Conservation (phyloP, 192 early-diverging fungal species). For the Lobosporangium transversale region DNA sequence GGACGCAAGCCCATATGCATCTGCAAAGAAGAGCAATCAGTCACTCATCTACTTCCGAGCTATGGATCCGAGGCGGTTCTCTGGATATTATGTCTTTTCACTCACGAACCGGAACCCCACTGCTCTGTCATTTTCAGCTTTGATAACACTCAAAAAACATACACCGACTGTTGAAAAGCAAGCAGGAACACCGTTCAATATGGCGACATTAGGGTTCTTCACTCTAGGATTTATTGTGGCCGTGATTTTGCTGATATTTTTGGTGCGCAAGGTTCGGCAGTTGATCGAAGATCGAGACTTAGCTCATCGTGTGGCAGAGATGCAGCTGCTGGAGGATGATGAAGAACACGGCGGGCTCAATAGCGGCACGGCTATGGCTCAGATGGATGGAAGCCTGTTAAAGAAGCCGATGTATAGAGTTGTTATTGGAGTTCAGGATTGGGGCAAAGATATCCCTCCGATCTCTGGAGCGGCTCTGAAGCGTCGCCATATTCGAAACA, state of each 20-base stretch:
- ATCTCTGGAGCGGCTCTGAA: conserved; percentile 11
- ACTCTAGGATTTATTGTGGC: conserved; percentile 40
- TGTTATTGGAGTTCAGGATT: conserved; percentile 37
- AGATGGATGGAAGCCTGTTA: conserved; percentile 1
- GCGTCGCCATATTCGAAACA: conserved; percentile 1
- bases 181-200: conserved; percentile 19
- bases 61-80: conserved; percentile 43
- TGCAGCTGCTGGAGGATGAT: conserved; percentile 34
- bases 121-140: conserved; percentile 16
- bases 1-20: conserved; percentile 10
- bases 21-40: conserved; percentile 2
- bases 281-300: conserved; percentile 27
- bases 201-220: conserved; percentile 42
- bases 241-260: conserved; percentile 16
- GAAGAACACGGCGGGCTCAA: conserved; percentile 20
- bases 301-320: conserved; percentile 18
- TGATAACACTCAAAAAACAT: conserved; percentile 16
- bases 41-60: conserved; percentile 32
- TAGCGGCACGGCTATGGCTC: conserved; percentile 12
- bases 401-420: conserved; percentile 38
- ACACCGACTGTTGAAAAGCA: neutral
- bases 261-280: conserved; percentile 40
- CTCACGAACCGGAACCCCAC: conserved; percentile 32
- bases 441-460: neutral
- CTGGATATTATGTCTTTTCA: conserved; percentile 51